Evolutionary conservation across 768 basidiomycete species (phyloP), one percentile per base, ranked within the genome.

Genomic region (Agaricus sinodeliciosus): DNA sequence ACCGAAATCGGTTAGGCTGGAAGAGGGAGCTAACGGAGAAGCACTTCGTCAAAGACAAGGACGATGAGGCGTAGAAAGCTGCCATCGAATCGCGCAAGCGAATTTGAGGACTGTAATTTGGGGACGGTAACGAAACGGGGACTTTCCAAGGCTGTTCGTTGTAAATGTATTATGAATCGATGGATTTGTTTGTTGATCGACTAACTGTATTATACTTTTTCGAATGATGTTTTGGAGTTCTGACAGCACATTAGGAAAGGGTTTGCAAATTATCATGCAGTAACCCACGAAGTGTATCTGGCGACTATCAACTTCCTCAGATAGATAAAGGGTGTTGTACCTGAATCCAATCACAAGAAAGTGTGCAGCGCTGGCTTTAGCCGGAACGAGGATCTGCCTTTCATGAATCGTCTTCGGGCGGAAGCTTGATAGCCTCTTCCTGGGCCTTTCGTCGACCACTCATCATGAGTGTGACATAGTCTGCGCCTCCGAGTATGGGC

Each of bases 381-480:
- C 31, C 7, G 11, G 7, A 31, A 31, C 31, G 11, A 31, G 37
- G 15, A 39, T 6, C 37, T 39, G 6, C 16, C 37, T 6, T 6
- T 52, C 54, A 46, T 50, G 13, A 51, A 54, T 48, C 43, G 26
- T 64, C 59, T n/a, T 62, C 59, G 22, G 55, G 64, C 15, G 80
- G 78, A 39, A 90, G 63, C 58, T 85, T 90, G 40, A 71, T 62
- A 6, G 84, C 86, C 65, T 90, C 89, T 62, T 78, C 74, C 49
- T 68, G 72, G 12, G 81, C 86, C 62, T 79, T 86, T 60, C 76
- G 74, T 55, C 87, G 72, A n/a, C 86, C 73, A 15, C 87, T 87
- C 74, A 82, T 72, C 73, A 88, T 69, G 57, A 90, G 63, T 9
- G 78, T 72, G 43, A 91, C 81, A 62, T 90, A 91, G 65, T 91